These are phyloP conservation scores for Kluyveromyces nonfermentans DNA, from an alignment of 805 yeast species.

Conservation along the genomic window DNA sequence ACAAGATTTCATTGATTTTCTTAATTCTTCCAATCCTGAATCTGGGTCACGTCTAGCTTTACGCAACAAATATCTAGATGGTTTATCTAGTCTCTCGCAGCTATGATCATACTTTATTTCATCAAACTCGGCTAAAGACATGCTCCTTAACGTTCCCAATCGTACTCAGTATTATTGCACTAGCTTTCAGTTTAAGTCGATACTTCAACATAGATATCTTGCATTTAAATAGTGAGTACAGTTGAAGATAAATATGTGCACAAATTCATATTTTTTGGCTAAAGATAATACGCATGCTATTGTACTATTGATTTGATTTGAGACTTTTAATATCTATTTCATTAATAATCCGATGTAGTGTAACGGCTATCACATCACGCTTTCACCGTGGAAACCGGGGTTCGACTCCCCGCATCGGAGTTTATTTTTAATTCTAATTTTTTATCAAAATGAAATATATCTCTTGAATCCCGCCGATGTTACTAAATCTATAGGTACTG, in stretches of 20 bases:
- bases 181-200: neutral
- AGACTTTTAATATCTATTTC: too few species aligned
- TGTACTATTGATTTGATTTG: too few species aligned
- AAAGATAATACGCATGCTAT: too few species aligned
- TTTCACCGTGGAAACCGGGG: conserved; percentile 28
- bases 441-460: neutral
- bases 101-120: conserved; percentile 51
- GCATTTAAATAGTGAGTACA: too few species aligned
- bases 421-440: neutral
- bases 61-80: conserved; percentile 57
- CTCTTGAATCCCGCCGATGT: too few species aligned
- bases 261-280: neutral
- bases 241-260: neutral
- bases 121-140: conserved; percentile 43
- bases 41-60: conserved; percentile 46
- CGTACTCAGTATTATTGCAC: neutral
- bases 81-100: conserved; percentile 58
- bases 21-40: conserved; percentile 49
- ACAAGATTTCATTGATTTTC: conserved; percentile 52
- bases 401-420: conserved; percentile 28
- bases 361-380: conserved; percentile 28
- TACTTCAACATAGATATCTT: too few species aligned
- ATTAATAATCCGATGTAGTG: conserved; percentile 27
- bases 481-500: too few species aligned
- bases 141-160: conserved; percentile 3